Base-by-base conservation (phyloP, 352 stramenopile genomes). In the Saprolegnia diclina region DNA sequence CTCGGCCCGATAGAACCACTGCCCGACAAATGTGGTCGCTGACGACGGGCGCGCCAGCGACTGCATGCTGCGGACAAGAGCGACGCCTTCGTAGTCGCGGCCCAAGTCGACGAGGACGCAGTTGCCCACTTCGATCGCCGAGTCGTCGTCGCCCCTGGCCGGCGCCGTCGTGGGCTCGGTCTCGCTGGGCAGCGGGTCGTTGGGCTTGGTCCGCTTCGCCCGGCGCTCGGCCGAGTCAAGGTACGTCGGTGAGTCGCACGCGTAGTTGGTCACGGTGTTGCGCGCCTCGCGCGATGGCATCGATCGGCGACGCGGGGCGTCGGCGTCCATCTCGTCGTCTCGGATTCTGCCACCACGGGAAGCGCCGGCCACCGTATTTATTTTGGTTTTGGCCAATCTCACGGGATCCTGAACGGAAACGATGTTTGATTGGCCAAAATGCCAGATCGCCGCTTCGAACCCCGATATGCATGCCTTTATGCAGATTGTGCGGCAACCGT, bases 1-100 rank as follows among this genome's bases (percentile, higher is more conserved):
- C 9, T 90, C 81, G 0, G 82, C 81, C 63, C 91, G 91, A 71
- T 92, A 94, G 57, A 91, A 94, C 86, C 86, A 94, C 71, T 92
- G 82, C 26, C 82, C 86, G 40, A 85, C 90, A 67, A 94, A 94
- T 19, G 73, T 79, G 4, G 64, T 76, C 32, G 83, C 74, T 24
- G 69, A 67, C 50, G 79, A 80, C 10, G 79, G 66, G 52, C 76
- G 72, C 16, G 79, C 78, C 57, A 83, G 78, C 22, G 83, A 89
- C 73, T 92, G 80, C 5, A 94, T 78, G 7, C 76, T 82, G 70
- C 80, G 88, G 24, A 94, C 86, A 11, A 94, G 79, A 14, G 86
- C 86, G 29, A 94, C 76, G 57, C 77, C 92, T 24, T 82, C 73
- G 63, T 94, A 76, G 29, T 89, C 72, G 52, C 89, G 77, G 45